Base-by-base conservation (phyloP, 1,139 yeast genomes). In the Geotrichum bryndzae region DNA sequence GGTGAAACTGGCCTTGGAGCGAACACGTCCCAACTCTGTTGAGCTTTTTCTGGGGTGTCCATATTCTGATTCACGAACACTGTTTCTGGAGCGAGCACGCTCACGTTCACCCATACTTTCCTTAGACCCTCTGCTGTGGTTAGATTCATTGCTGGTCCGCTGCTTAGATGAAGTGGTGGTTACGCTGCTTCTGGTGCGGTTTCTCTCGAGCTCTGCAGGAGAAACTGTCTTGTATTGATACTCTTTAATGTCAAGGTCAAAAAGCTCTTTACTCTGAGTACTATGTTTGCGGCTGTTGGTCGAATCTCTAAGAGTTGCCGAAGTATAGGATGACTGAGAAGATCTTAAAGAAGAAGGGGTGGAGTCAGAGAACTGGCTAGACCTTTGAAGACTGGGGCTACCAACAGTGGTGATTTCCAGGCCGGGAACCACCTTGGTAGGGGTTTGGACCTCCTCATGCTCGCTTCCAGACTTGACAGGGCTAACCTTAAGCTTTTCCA, bases 401-500 rank as follows among this genome's bases (percentile, higher is more conserved):
- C 51, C 51, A 23, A 18, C 22, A 22, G 45, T 41, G 25, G 27
- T 51, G 22, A 27, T 53, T 45, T 23, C 41, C 18, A 33, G 27
- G 54, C 29, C 33, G 11, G n/a, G 50, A 27, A 22, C 33, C n/a
- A 23, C 27, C 50, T 53, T 53, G 25, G 46, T 22, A n/a, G 33
- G 25, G 11, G 29, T 33, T 22, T 46, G 23, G 10, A 55, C 23
- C 15, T 50, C 58, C 35, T 27, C 58, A 22, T 46, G 48, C 25
- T 25, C 45, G 11, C 50, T 15, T 2, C 54, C 22, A 7, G 45
- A 46, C 10, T 55, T 27, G 6, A 52, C 56, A n/a, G 61, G 59
- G 13, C 68, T 67, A 25, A 82, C 74, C 68, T 85, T 85, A 68
- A 88, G 79, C 67, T 85, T 87, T 68, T 86, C 90, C 59, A 88